These are phyloP conservation scores for Cardamine resedifolia DNA, from an alignment of 345 rosid species.

Conservation along the genomic window DNA sequence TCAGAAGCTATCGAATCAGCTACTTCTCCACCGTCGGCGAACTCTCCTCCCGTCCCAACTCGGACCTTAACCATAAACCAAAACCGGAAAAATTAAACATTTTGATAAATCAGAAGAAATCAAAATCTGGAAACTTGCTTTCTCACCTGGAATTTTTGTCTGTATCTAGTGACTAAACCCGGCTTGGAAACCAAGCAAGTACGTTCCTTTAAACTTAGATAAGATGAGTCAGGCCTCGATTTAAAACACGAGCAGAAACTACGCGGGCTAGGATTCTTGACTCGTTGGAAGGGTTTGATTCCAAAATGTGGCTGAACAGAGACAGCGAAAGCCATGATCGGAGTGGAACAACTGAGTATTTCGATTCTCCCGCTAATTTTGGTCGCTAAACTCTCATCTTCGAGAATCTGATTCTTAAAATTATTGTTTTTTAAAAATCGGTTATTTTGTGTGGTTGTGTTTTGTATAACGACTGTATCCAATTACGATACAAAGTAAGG, in stretches of 20 bases:
- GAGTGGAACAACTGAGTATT: constrained; percentile 17
- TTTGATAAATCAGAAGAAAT: neutral
- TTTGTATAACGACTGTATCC: neutral
- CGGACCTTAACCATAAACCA: constrained; percentile 43
- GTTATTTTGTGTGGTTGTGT: constrained; percentile 19
- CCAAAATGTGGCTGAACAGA: constrained; percentile 35
- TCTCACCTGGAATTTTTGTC: constrained; percentile 42
- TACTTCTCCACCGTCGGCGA: constrained; percentile 53
- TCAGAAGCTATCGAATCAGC: constrained; percentile 49
- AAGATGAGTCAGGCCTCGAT: constrained; percentile 25
- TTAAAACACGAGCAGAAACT: constrained; percentile 22
- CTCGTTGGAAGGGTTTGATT: neutral
- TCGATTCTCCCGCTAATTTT: constrained; percentile 36
- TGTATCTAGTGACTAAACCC: constrained; percentile 27
- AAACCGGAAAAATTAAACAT: constrained; percentile 11
- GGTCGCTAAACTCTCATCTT: constrained; percentile 16
- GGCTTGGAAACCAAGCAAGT: constrained; percentile 30
- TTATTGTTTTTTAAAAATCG: neutral
- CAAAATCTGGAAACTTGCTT: neutral
- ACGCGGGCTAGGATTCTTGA: constrained; percentile 20
- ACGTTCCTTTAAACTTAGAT: constrained; percentile 35
- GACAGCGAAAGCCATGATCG: constrained; percentile 40
- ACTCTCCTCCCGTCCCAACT: constrained; percentile 44
- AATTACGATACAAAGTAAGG: constrained; percentile 7
- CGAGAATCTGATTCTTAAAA: constrained; percentile 1